phyloP scores from a whole-genome alignment of 176 grass and related monocot genomes.

The Triticum dicoccoides region DNA sequence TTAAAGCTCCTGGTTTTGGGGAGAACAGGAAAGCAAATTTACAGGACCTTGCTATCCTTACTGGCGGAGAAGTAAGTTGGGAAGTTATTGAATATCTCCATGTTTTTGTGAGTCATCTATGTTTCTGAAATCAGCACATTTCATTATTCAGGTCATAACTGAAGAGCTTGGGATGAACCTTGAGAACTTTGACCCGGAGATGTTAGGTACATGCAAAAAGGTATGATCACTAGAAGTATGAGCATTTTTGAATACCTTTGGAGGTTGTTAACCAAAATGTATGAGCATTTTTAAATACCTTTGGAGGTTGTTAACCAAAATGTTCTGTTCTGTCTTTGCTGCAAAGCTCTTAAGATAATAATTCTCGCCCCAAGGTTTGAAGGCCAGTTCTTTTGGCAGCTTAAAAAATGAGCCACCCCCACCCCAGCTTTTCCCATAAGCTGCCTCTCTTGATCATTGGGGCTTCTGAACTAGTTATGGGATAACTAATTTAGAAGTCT shows the following conservation, averaged over 20 bases:
- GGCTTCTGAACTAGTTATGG: no score
- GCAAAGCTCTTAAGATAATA: neutral
- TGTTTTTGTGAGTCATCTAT: neutral
- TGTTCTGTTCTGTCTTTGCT: neutral
- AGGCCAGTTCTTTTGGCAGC: no score
- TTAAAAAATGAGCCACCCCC: no score
- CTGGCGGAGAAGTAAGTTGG: constrained; percentile 71
- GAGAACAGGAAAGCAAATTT: constrained; percentile 94
- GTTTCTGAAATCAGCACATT: neutral
- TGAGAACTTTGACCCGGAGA: constrained; percentile 72
- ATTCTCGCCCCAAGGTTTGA: neutral
- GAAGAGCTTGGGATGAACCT: constrained; percentile 98
- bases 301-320: neutral
- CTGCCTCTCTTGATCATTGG: no score
- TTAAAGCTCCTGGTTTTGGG: constrained; percentile 99
- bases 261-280: neutral
- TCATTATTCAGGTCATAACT: constrained; percentile 70
- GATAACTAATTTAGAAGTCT: no score
- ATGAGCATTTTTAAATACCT: neutral
- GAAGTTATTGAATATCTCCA: neutral
- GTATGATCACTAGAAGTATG: neutral
- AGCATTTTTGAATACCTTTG: neutral
- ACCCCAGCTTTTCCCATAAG: no score
- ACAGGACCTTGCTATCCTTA: constrained; percentile 92
- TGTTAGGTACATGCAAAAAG: constrained; percentile 91